A percentile compares a stretch with the other conserved stretches of the same genome.
phyloP scores from a whole-genome alignment of 2,329 filamentous ascomycete genomes.

The Cladobotryum mycophilum region DNA sequence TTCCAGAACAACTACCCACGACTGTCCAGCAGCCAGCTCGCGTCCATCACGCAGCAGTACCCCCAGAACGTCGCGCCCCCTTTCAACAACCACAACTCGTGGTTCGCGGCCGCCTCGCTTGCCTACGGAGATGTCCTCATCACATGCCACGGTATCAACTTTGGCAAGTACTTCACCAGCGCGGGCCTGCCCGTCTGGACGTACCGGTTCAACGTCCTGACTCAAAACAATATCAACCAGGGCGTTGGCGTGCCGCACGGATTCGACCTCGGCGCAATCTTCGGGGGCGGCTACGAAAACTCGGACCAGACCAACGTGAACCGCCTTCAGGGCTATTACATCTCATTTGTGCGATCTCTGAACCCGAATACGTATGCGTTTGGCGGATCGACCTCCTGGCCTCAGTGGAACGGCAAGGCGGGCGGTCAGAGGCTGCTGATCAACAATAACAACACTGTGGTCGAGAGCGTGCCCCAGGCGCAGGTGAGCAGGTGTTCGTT shows the following conservation, averaged over 20 bases:
- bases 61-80: conserved; percentile 5
- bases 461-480: conserved; percentile 5
- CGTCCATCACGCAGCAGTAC: conserved; percentile 7
- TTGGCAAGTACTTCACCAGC: conserved; percentile 8
- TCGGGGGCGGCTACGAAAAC: conserved; percentile 38
- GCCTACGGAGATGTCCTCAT: conserved; percentile 9
- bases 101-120: conserved; percentile 8
- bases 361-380: conserved; percentile 56
- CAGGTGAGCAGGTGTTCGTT: conserved; percentile 8
- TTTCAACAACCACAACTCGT: conserved; percentile 2
- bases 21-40: conserved; percentile 1
- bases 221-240: conserved; percentile 31
- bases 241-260: conserved; percentile 60
- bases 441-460: conserved; percentile 9
- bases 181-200: conserved; percentile 6
- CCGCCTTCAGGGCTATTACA: conserved; percentile 61
- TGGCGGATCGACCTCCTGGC: conserved; percentile 6
- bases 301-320: conserved; percentile 41
- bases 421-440: conserved; percentile 4
- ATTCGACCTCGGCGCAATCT: conserved; percentile 57
- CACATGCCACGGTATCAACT: conserved; percentile 6
- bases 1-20: conserved; percentile 8
- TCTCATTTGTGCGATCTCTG: conserved; percentile 56
- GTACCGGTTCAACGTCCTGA: conserved; percentile 12
- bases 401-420: conserved; percentile 10